A percentile compares a stretch with the other conserved stretches of the same genome.
Conservation (phyloP, 163 green algal genomes). For the Trebouxia gelatinosa region DNA sequence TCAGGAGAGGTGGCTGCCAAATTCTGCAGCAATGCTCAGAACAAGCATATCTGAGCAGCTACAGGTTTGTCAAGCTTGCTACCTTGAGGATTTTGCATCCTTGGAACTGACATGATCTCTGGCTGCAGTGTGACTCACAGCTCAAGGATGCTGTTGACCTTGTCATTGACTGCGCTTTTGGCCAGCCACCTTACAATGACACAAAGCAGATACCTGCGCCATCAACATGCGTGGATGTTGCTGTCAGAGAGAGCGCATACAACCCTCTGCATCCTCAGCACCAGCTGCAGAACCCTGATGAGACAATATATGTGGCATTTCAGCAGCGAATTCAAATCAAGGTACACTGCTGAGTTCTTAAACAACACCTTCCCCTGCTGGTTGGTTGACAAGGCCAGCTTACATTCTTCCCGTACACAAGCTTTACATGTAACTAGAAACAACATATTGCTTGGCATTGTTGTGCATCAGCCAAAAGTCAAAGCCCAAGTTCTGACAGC, state of each 20-base stretch:
- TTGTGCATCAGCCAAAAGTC: no score
- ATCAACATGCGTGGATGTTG: conserved; percentile 30
- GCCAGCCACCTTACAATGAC: neutral
- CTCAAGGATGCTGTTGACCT: conserved; percentile 30
- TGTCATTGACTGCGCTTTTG: conserved; percentile 35
- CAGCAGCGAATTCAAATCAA: conserved; percentile 38
- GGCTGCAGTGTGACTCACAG: conserved; percentile 31
- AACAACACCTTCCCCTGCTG: no score
- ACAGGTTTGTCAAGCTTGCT: neutral
- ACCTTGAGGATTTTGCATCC: no score
- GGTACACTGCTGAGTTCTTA: no score
- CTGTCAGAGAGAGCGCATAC: conserved; percentile 35
- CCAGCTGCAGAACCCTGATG: conserved; percentile 25
- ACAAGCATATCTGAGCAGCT: conserved; percentile 29
- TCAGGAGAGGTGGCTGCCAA: neutral
- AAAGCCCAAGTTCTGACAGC: neutral
- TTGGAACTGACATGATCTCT: no score
- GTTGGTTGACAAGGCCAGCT: neutral
- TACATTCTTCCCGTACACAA: neutral
- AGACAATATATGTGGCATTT: conserved; percentile 41
- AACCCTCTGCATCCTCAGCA: conserved; percentile 32
- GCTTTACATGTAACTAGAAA: neutral
- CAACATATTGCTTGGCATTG: no score
- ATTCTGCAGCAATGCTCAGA: conserved; percentile 27
- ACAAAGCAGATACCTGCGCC: conserved; percentile 15